Evolutionary conservation across 805 yeast species (phyloP).

Genomic region (Cyberlindnera maclurae): DNA sequence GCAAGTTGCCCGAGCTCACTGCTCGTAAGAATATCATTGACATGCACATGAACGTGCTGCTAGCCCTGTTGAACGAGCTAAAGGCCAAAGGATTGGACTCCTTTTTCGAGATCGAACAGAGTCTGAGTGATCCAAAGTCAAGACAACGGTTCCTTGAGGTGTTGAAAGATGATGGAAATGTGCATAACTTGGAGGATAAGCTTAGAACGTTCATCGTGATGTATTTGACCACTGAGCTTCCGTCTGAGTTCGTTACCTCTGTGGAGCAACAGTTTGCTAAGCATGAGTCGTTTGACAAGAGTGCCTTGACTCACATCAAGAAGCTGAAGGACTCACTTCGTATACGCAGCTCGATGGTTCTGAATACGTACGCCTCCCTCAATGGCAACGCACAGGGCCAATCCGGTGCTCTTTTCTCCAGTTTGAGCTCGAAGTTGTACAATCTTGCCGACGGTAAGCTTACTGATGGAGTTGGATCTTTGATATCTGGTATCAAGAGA

Average conservation of each 20-base stretch:
- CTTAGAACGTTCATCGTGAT: constrained; percentile 83
- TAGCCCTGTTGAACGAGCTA: constrained; percentile 72
- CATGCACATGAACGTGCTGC: constrained; percentile 93
- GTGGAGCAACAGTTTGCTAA: constrained; percentile 56
- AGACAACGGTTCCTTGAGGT: constrained; percentile 54
- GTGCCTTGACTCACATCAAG: constrained; percentile 66
- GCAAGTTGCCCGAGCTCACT: constrained; percentile 86
- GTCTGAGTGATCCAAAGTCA: constrained; percentile 48
- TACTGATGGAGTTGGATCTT: constrained; percentile 83
- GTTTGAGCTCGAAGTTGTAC: constrained; percentile 68
- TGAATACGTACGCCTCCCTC: constrained; percentile 26
- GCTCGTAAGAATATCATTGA: constrained; percentile 84
- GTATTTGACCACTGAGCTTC: constrained; percentile 45
- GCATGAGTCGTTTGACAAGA: constrained; percentile 50
- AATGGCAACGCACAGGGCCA: constrained; percentile 22
- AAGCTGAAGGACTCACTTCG: constrained; percentile 74
- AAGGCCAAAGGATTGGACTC: constrained; percentile 85
- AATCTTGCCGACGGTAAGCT: constrained; percentile 77
- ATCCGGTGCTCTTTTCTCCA: constrained; percentile 57
- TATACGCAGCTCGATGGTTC: constrained; percentile 34
- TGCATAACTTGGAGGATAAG: constrained; percentile 70
- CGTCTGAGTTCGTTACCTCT: constrained; percentile 45
- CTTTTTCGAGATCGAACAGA: constrained; percentile 91
- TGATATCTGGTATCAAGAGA: constrained; percentile 82
- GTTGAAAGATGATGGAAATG: constrained; percentile 40